phyloP scores from a whole-genome alignment of 2,329 filamentous ascomycete genomes.

The Elsinoe arachidis region DNA sequence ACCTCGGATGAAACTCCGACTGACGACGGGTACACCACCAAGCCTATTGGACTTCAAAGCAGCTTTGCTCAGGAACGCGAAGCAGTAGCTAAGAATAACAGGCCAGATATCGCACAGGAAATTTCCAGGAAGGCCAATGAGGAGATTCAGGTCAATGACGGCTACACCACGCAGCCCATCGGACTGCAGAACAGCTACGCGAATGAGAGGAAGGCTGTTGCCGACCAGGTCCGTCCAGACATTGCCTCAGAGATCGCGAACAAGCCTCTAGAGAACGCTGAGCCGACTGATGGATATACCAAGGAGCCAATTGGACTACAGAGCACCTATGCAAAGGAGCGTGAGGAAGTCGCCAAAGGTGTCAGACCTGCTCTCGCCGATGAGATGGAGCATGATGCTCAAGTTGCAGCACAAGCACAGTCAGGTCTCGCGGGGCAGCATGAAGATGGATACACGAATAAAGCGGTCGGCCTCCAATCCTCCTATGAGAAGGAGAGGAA shows the following conservation, averaged over 20 bases:
- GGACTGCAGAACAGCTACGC: slow-evolving; percentile 19
- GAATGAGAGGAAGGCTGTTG: slow-evolving; percentile 14
- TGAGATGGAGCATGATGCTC: slow-evolving; percentile 13
- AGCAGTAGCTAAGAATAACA: background rate
- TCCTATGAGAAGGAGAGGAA: slow-evolving; percentile 40
- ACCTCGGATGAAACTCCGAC: background rate
- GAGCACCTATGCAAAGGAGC: slow-evolving; percentile 16
- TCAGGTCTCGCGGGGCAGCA: slow-evolving; percentile 1
- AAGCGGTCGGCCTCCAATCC: slow-evolving; percentile 41
- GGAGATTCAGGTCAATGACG: slow-evolving; percentile 3
- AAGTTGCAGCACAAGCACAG: background rate
- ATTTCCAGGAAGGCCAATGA: background rate
- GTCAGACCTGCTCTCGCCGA: slow-evolving; percentile 12
- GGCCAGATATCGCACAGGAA: background rate
- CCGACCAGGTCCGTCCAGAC: background rate
- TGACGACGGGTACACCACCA: slow-evolving; percentile 14
- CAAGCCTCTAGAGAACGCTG: background rate
- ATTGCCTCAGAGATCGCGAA: background rate
- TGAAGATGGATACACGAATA: slow-evolving; percentile 15
- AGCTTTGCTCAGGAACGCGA: slow-evolving; percentile 13
- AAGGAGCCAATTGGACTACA: slow-evolving; percentile 16
- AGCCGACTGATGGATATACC: slow-evolving; percentile 15
- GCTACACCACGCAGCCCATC: slow-evolving; percentile 15
- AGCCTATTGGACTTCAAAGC: slow-evolving; percentile 18
- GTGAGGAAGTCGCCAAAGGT: background rate